Base-by-base conservation (phyloP, 495 filamentous ascomycete genomes). In the Parachaetomium inaequale region DNA sequence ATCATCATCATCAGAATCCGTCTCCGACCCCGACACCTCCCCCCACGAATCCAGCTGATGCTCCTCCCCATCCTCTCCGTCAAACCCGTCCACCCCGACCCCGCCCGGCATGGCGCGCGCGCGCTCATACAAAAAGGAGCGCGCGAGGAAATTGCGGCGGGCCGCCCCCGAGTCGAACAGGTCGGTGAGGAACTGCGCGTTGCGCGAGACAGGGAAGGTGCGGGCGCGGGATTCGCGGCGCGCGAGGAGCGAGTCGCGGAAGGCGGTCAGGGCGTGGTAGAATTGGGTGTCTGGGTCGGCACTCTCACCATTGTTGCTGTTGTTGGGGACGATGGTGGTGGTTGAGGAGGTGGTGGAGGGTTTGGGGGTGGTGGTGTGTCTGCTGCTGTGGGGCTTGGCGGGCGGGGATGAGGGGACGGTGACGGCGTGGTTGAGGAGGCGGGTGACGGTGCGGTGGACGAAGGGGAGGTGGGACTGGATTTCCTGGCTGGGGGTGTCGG, bases 81-180 rank as follows among this genome's bases (percentile, higher is more conserved):
- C 40, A 29, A 47, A 19, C 7, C 43, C 55, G 11, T 12, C 1
- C 7, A 59, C 4, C 2, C 14, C 11, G 10, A 54, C 2, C 17
- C n/a, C n/a, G n/a, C n/a, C n/a, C n/a, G n/a, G n/a, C n/a, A n/a
- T n/a, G n/a, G 7, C 14, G 34, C 66, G 61, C 10, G 80, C 81
- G 36, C 76, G 75, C 28, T 76, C 69, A 66, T 79, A 87, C 14
- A 86, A 72, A n/a, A 73, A 78, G 23, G 84, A 87, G 53, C 73
- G 74, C 38, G 73, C 75, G 28, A 87, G 68, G 63, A 85, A 79
- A 21, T 74, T 74, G 17, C 73, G 64, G 26, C 75, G 74, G 52
- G 75, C 79, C 36, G 64, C 53, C n/a, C 75, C 70, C 11, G 69
- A 25, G 7, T 64, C 58, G 58, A 78, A 76, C 25, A 85, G 63